phyloP scores from a whole-genome alignment of 2,329 filamentous ascomycete species.

The Bertia moriformis region DNA sequence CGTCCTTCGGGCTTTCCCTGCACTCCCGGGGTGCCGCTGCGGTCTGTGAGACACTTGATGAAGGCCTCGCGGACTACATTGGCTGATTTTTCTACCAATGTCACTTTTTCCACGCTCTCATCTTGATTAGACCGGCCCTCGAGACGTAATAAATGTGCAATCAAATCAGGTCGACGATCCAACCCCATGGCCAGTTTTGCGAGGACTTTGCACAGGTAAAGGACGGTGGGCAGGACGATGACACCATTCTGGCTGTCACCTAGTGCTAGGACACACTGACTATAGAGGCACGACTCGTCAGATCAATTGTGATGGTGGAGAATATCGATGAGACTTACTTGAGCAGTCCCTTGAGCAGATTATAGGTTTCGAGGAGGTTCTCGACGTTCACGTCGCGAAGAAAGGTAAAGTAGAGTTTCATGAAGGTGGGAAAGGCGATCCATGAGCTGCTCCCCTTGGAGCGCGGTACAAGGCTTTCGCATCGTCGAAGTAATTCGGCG shows the following conservation, averaged over 20 bases:
- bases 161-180: conserved; percentile 1
- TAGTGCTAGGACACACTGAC: background rate
- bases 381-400: conserved; percentile 1
- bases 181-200: background rate
- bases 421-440: background rate
- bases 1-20: background rate
- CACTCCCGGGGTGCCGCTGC: background rate
- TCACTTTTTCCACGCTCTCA: background rate
- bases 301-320: background rate
- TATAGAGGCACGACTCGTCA: background rate
- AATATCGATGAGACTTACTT: background rate
- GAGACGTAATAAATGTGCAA: background rate
- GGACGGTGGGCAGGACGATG: background rate
- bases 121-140: background rate
- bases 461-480: background rate
- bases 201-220: conserved; percentile 1
- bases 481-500: background rate
- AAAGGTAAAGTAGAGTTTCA: background rate
- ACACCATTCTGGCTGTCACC: background rate
- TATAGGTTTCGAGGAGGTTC: background rate
- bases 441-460: background rate
- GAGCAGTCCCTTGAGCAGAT: background rate
- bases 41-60: conserved; percentile 1
- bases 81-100: background rate
- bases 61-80: conserved; percentile 1